phyloP scores from a whole-genome alignment of 441 rosid species.

The Eugenia klotzschiana region DNA sequence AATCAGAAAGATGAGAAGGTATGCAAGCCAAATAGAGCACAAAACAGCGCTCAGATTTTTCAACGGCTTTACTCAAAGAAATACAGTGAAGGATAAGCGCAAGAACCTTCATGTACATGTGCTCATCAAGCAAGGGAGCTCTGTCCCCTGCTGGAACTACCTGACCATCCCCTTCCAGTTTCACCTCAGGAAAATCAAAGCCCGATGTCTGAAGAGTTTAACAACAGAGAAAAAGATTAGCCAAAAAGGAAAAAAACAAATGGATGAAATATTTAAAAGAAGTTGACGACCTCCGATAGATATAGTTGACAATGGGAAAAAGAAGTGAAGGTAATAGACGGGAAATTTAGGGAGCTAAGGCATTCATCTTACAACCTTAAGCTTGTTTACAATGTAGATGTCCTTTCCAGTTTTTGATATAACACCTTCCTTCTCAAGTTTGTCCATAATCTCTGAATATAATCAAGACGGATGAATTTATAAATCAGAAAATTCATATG shows the following conservation, averaged over 20 bases:
- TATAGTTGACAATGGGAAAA: background rate
- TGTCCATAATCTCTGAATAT: conserved; percentile 71
- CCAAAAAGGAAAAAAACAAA: background rate
- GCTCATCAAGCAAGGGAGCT: conserved; percentile 34
- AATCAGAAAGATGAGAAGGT: background rate
- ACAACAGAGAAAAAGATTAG: background rate
- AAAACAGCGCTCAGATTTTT: background rate
- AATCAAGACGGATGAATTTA: background rate
- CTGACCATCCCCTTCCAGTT: conserved; percentile 56
- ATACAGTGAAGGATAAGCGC: background rate
- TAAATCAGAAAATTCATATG: background rate
- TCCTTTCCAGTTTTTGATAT: conserved; percentile 50
- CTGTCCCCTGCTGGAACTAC: conserved; percentile 17
- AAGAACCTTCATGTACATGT: conserved; percentile 63
- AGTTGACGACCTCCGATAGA: background rate
- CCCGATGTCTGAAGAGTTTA: conserved; percentile 25
- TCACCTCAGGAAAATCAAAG: conserved; percentile 46
- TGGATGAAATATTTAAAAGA: background rate
- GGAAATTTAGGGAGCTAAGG: background rate
- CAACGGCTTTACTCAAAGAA: background rate
- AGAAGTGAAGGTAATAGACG: background rate
- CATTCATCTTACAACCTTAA: conserved; percentile 26
- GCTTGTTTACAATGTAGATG: conserved; percentile 37
- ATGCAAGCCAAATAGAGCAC: background rate
- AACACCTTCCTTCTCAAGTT: conserved; percentile 59